Conservation (phyloP, 352 stramenopile species). For the Pythium monospermum region DNA sequence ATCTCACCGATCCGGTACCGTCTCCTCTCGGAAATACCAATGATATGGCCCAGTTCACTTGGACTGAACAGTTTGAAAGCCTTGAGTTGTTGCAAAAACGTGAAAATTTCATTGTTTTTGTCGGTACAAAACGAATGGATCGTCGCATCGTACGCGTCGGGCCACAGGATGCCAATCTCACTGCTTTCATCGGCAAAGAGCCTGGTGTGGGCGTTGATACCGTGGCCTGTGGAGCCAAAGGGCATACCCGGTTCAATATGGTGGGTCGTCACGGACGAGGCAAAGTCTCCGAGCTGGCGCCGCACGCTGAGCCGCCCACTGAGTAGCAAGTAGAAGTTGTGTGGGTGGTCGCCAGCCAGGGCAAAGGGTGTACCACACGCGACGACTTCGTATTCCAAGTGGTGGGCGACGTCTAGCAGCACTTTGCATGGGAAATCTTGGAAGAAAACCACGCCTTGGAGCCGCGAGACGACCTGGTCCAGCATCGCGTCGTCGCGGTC, state of each 20-base stretch:
- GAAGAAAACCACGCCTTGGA: slow-evolving; percentile 61
- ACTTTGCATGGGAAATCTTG: slow-evolving; percentile 50
- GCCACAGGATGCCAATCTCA: slow-evolving; percentile 65
- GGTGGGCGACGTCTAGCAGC: slow-evolving; percentile 33
- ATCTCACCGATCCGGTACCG: slow-evolving; percentile 63
- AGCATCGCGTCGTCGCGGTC: slow-evolving; percentile 43
- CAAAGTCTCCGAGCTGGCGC: slow-evolving; percentile 54
- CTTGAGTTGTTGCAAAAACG: slow-evolving; percentile 62
- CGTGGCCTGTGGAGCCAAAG: slow-evolving; percentile 56
- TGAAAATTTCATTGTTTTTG: slow-evolving; percentile 60
- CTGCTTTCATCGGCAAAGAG: slow-evolving; percentile 62
- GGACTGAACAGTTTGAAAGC: slow-evolving; percentile 55
- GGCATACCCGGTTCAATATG: slow-evolving; percentile 49
- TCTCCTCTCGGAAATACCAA: slow-evolving; percentile 66
- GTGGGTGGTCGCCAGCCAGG: slow-evolving; percentile 48
- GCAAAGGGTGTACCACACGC: slow-evolving; percentile 53
- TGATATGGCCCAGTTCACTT: slow-evolving; percentile 60
- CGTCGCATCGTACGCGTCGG: slow-evolving; percentile 43
- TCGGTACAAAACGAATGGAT: slow-evolving; percentile 53
- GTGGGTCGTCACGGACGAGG: slow-evolving; percentile 57
- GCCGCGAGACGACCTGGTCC: slow-evolving; percentile 35
- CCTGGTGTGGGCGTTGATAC: slow-evolving; percentile 36
- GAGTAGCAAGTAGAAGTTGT: slow-evolving; percentile 67
- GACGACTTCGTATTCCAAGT: slow-evolving; percentile 69
- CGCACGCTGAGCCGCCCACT: slow-evolving; percentile 51